Base-by-base conservation (phyloP, 306 rosid genomes). In the Amphicarpaea edgeworthii region DNA sequence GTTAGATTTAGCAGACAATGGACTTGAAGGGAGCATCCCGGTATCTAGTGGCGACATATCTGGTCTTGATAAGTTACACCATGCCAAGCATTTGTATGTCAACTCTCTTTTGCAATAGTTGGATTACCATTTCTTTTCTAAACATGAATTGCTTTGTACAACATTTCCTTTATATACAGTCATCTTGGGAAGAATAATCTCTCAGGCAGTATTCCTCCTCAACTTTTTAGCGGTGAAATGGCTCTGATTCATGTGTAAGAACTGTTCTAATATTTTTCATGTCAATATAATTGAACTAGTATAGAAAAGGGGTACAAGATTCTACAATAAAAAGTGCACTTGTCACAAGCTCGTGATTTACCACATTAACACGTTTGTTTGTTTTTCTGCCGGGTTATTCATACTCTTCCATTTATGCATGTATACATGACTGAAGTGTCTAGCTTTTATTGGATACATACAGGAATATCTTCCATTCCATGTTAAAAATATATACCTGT, bases 171-270 rank as follows among this genome's bases (percentile, higher is more conserved):
- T 49, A 17, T 71, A 20, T 67, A 30, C 86, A 89, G 90, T 81
- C 93, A 89, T 81, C 67, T 89, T 71, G 87, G 87, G 76, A 85
- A 78, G 65, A 89, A 88, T 50, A 64, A 34, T 19, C 78, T 88
- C 55, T 51, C 81, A 11, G 93, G 87, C 32, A 1, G 0, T 17
- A 86, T 89, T 81, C 89, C 89, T 46, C 63, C 67, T 0, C 1
- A 53, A 57, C 87, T 86, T n/a, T 89, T 86, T 64, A 81, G 78
- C 76, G 7, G 80, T 12, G 64, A 83, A 12, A 85, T 86, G 93
- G 12, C 0, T 1, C 84, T 86, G 42, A 21, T 86, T 68, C 93
- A 89, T 78, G 47, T 86, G 93, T 89, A 86, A 89, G 93, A 59
- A 51, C 37, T 15, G 23, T 70, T 64, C 55, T 55, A 17, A 67